A percentile compares a stretch with the other conserved stretches of the same genome.
These are phyloP conservation scores for Aegilops speltoides DNA, from an alignment of 176 grass and related monocot genomes.

Conservation along the genomic window DNA sequence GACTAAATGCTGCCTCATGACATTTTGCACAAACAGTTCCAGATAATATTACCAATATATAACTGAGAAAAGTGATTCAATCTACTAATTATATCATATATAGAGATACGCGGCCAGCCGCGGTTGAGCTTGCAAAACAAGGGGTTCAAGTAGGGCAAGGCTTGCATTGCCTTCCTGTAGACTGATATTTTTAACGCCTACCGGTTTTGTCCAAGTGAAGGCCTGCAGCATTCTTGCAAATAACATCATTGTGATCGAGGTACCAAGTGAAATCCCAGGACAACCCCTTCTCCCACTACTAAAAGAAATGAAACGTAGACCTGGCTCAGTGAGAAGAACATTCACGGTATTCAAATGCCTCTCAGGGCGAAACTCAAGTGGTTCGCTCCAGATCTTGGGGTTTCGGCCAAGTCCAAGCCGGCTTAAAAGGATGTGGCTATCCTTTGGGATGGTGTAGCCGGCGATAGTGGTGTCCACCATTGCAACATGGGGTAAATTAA, in stretches of 20 bases:
- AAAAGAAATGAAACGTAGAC: constrained; percentile 42
- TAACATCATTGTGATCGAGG: constrained; percentile 23
- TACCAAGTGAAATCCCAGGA: background rate
- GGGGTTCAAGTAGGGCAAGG: constrained; percentile 3
- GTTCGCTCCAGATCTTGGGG: background rate
- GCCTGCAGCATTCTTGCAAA: constrained; percentile 47
- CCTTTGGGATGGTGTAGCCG: background rate
- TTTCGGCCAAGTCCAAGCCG: background rate
- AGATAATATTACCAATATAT: background rate
- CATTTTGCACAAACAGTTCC: no score
- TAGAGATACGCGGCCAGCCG: background rate
- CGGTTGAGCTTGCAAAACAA: background rate
- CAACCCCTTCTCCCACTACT: constrained; percentile 34
- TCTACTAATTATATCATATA: background rate
- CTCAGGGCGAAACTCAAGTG: background rate
- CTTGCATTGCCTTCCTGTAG: background rate
- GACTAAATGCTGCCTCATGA: no score
- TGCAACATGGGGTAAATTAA: background rate
- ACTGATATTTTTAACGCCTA: background rate
- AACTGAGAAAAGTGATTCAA: background rate
- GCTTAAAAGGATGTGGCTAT: background rate
- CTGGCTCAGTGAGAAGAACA: constrained; percentile 29
- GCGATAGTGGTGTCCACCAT: background rate
- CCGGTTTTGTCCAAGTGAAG: constrained; percentile 21
- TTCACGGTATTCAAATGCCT: background rate